Percentiles rank a stretch among this genome's conserved stretches.
Evolutionary conservation across 495 filamentous ascomycete species (phyloP).

Genomic region (Aspergillus ellipticus): DNA sequence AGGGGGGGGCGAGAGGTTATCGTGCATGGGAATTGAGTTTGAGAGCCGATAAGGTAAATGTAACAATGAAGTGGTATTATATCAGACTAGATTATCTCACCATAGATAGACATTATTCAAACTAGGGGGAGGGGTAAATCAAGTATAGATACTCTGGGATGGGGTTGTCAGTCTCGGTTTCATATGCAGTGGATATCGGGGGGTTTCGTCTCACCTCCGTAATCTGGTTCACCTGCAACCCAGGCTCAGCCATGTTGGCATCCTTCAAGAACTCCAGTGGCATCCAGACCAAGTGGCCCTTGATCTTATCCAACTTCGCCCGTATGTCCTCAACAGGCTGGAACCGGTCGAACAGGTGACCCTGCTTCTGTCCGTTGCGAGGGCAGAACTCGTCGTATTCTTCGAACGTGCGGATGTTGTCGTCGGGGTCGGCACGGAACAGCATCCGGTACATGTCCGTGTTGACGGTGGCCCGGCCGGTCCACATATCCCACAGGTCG

Average conservation of each 20-base stretch:
- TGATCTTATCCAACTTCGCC: slow-evolving; percentile 70
- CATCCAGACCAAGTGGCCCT: slow-evolving; percentile 95
- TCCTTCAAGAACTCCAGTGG: slow-evolving; percentile 81
- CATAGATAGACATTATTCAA: no score
- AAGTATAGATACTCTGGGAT: slow-evolving; percentile 44
- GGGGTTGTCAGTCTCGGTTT: slow-evolving; percentile 4
- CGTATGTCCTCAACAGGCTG: slow-evolving; percentile 66
- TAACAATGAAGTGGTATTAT: not conserved
- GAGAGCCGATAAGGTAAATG: not conserved
- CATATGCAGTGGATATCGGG: not conserved
- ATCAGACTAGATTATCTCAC: not conserved
- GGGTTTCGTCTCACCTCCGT: slow-evolving; percentile 55
- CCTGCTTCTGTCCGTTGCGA: slow-evolving; percentile 63
- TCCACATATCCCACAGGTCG: slow-evolving; percentile 83
- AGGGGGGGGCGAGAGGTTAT: no score
- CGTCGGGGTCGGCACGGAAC: slow-evolving; percentile 91
- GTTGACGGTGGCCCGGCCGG: slow-evolving; percentile 66
- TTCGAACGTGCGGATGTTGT: slow-evolving; percentile 80
- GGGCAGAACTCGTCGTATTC: slow-evolving; percentile 81
- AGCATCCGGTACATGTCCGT: slow-evolving; percentile 80
- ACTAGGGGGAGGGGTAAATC: not conserved
- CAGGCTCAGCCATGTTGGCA: slow-evolving; percentile 87
- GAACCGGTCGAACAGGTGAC: slow-evolving; percentile 79
- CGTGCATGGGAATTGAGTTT: no score
- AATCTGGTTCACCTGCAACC: slow-evolving; percentile 66